Conservation (phyloP, 257 asterid genomes). For the Nicotiana paniculata region DNA sequence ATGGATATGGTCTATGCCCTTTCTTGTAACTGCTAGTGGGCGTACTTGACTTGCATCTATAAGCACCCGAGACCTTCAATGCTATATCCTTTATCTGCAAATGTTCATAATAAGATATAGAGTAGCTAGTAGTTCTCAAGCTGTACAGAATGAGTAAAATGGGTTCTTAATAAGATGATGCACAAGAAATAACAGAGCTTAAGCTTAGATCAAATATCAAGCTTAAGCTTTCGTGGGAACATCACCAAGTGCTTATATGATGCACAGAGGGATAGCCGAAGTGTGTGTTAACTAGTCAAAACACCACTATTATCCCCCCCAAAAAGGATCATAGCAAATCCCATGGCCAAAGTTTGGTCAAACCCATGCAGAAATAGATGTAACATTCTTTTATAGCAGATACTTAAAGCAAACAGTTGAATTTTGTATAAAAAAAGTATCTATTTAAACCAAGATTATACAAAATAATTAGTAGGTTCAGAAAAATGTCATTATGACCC, state of each 20-base stretch:
- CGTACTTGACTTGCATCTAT: slow-evolving; percentile 52
- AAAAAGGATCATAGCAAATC: background rate
- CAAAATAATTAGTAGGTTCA: background rate
- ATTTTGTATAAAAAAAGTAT: no score
- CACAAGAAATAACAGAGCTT: background rate
- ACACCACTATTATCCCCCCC: no score
- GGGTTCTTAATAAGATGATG: background rate
- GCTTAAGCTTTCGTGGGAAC: no score
- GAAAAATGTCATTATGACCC: no score
- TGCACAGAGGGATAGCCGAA: no score
- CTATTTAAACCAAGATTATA: background rate
- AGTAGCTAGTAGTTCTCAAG: background rate
- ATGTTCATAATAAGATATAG: background rate
- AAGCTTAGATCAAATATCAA: no score
- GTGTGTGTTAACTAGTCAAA: no score
- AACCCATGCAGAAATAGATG: background rate
- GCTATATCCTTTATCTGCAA: slow-evolving; percentile 83
- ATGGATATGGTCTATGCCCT: slow-evolving; percentile 34
- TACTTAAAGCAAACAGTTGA: background rate
- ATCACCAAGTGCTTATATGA: no score
- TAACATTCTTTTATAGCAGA: no score
- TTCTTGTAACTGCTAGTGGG: slow-evolving; percentile 37
- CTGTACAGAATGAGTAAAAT: background rate
- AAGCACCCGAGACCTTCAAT: slow-evolving; percentile 66
- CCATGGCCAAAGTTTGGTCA: background rate